Conservation (phyloP, 805 yeast genomes). For the Candida fluviatilis region DNA sequence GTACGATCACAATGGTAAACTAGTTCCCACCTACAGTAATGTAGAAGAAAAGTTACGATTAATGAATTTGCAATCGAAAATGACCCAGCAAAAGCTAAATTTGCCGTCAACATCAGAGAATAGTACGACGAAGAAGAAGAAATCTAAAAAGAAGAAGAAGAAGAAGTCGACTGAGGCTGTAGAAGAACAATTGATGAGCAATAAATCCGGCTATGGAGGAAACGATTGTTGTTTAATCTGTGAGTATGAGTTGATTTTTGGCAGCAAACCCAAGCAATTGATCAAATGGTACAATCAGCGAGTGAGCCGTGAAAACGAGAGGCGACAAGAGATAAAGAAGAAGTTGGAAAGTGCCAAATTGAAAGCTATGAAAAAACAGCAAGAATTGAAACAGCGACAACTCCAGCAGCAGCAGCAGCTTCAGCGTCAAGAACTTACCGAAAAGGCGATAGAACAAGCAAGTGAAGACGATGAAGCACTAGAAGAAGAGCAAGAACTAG, state of each 20-base stretch:
- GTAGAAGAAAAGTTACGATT: constrained; percentile 36
- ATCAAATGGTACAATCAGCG: constrained; percentile 46
- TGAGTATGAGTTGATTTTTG: constrained; percentile 50
- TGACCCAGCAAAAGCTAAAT: constrained; percentile 5
- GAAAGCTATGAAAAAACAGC: constrained; percentile 26
- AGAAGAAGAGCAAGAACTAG: neutral
- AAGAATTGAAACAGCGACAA: constrained; percentile 13
- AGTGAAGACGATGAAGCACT: constrained; percentile 1
- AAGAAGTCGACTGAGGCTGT: constrained; percentile 6
- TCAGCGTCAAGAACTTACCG: neutral
- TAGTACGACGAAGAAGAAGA: constrained; percentile 9
- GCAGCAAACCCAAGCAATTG: constrained; percentile 46
- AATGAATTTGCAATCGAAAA: constrained; percentile 22
- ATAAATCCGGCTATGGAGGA: neutral
- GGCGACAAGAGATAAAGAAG: constrained; percentile 31
- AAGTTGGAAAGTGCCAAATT: constrained; percentile 36
- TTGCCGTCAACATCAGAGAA: constrained; percentile 12
- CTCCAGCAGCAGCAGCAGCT: constrained; percentile 5
- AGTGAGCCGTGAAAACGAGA: constrained; percentile 23
- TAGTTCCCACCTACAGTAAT: constrained; percentile 36
- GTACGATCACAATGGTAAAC: constrained; percentile 37
- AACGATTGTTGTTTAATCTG: constrained; percentile 42
- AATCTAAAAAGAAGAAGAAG: constrained; percentile 21
- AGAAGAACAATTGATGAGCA: neutral
- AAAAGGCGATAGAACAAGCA: neutral